Evolutionary conservation across 2,329 filamentous ascomycete species (phyloP).

Genomic region (Pseudodiploospora longispora): DNA sequence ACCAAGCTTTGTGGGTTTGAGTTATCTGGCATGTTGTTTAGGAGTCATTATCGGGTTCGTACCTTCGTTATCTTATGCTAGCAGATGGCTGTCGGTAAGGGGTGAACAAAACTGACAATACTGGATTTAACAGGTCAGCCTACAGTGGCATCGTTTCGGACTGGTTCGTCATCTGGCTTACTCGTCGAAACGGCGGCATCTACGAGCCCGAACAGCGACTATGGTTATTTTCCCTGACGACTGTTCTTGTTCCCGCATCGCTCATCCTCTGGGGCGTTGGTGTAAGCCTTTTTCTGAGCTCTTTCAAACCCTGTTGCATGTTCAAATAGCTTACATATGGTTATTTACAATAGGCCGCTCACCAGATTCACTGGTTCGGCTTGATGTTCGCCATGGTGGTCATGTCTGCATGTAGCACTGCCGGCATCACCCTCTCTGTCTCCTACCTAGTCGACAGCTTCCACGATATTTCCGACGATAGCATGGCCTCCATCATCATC

Average conservation of each 20-base stretch:
- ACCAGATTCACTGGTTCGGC: conserved; percentile 25
- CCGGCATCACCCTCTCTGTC: conserved; percentile 21
- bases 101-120: too few species aligned
- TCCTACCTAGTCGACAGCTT: conserved; percentile 27
- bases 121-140: too few species aligned
- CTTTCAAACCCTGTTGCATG: too few species aligned
- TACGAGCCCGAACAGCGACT: conserved; percentile 27
- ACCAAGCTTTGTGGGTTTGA: conserved; percentile 22
- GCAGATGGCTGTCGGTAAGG: too few species aligned
- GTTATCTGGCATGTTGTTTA: conserved; percentile 22
- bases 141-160: conserved; percentile 20
- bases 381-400: conserved; percentile 23
- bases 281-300: not conserved
- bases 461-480: conserved; percentile 24
- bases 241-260: conserved; percentile 30
- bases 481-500: conserved; percentile 20
- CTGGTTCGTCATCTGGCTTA: conserved; percentile 21
- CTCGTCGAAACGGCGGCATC: conserved; percentile 26
- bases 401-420: conserved; percentile 20
- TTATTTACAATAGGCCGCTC: conserved; percentile 11
- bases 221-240: conserved; percentile 23
- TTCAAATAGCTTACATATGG: too few species aligned
- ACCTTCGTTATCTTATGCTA: too few species aligned
- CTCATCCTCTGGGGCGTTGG: conserved; percentile 43
- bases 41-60: conserved; percentile 5